Evolutionary conservation across 1,284 basidiomycete species (phyloP), one percentile per base, ranked within the genome.

Genomic region (Puccinia horiana): DNA sequence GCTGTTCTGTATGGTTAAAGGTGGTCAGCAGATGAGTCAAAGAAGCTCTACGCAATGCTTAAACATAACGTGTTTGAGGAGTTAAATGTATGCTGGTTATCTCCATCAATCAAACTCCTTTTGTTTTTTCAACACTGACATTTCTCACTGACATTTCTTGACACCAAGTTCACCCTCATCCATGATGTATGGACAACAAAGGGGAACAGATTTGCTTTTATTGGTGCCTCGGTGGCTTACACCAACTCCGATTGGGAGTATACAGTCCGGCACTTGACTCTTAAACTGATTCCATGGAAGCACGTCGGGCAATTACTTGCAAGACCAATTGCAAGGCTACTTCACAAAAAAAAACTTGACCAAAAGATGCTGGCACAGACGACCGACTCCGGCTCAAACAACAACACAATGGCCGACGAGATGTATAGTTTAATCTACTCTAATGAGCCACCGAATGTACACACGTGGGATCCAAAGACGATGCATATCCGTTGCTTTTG

Each of bases 401-500:
- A 67, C n/a, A 67, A 67, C 40, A 67, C 65, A 2, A 67, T 44
- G 65, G 65, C 65, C 29, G 20, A 6, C n/a, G 9, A 4, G 29
- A 67, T 67, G 32, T 23, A 37, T 9, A 42, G 18, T 2, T 37
- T 44, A 6, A 8, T 67, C 40, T n/a, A 67, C 18, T 4, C 12
- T 2, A 67, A 32, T 23, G 14, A 37, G 14, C 35, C 35, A 18
- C 18, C 6, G 8, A 44, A 44, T 5, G 40, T 8, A 14, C 3
- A 18, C 40, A 6, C 18, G 4, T 75, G 52, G 73, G 32, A 54
- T 40, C 52, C 52, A 3, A 40, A 16, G 26, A 18, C 47, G 4
- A 74, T 74, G 72, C 72, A 74, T 18, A 54, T 73, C 35, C 20
- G 29, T 16, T 73, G 44, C 29, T 73, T 73, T 29, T 73, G 37